Conservation (phyloP, 306 rosid genomes). For the Amphicarpaea edgeworthii region DNA sequence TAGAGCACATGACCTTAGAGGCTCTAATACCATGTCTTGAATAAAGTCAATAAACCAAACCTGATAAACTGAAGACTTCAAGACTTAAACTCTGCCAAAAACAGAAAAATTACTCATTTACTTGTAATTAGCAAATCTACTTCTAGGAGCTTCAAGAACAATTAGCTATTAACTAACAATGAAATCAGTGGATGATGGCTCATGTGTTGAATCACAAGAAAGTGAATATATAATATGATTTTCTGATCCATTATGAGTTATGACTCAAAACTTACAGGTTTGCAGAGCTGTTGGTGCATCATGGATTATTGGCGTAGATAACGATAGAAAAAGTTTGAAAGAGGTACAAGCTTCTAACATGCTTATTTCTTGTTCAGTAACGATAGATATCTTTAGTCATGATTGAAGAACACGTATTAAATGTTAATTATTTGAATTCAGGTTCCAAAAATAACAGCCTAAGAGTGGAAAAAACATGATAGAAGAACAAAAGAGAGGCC, state of each 20-base stretch:
- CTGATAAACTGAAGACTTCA: constrained; percentile 25
- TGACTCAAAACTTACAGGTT: no score
- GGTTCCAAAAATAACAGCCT: no score
- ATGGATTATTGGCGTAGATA: no score
- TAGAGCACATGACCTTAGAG: neutral
- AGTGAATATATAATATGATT: constrained; percentile 5
- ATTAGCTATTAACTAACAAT: constrained; percentile 31
- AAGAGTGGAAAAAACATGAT: no score
- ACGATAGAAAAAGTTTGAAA: no score
- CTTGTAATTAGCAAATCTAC: constrained; percentile 10
- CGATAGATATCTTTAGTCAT: no score
- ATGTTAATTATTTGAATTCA: no score
- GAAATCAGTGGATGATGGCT: constrained; percentile 7
- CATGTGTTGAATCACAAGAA: constrained; percentile 7
- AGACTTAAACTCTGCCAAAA: constrained; percentile 19
- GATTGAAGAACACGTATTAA: no score
- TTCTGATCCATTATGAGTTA: constrained; percentile 4
- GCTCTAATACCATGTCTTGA: neutral
- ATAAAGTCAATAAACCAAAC: neutral
- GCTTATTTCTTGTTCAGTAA: no score
- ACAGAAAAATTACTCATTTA: constrained; percentile 1
- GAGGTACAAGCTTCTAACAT: no score
- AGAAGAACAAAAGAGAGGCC: no score
- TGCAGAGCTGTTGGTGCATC: no score
- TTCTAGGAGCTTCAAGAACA: constrained; percentile 31